Conservation (phyloP, 2,329 filamentous ascomycete species). For the Claviceps sp. region DNA sequence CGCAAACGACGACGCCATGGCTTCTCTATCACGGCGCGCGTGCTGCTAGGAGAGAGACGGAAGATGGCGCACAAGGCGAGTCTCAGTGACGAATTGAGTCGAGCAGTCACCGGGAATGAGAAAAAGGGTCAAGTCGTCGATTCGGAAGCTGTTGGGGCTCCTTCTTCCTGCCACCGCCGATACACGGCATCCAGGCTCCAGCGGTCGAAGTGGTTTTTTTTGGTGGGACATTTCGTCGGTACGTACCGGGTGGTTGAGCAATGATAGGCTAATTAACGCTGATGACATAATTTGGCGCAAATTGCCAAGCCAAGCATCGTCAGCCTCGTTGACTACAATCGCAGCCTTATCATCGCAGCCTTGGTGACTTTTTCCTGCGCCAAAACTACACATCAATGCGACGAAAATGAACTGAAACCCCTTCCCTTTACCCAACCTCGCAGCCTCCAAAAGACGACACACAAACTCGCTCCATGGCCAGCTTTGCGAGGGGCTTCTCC, state of each 20-base stretch:
- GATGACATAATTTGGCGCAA: neutral
- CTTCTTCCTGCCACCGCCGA: conserved; percentile 14
- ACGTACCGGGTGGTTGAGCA: conserved; percentile 3
- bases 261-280: no score
- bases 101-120: conserved; percentile 7
- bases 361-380: no score
- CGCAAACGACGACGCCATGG: conserved; percentile 51
- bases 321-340: no score
- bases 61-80: neutral
- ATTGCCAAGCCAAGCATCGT: no score
- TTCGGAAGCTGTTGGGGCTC: conserved; percentile 18
- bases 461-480: conserved; percentile 15
- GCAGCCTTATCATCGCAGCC: no score
- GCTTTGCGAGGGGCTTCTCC: conserved; percentile 17
- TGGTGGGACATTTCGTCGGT: conserved; percentile 11
- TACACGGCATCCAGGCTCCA: conserved; percentile 13
- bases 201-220: conserved; percentile 13
- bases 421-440: neutral
- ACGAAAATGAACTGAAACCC: neutral
- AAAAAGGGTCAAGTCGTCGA: neutral
- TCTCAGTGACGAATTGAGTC: neutral
- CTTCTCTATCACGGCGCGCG: conserved; percentile 12
- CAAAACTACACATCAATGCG: no score
- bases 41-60: neutral
- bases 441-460: neutral